A percentile compares a stretch with the other conserved stretches of the same genome.
phyloP scores from a whole-genome alignment of 306 rosid species.

The Prunus campanulata region DNA sequence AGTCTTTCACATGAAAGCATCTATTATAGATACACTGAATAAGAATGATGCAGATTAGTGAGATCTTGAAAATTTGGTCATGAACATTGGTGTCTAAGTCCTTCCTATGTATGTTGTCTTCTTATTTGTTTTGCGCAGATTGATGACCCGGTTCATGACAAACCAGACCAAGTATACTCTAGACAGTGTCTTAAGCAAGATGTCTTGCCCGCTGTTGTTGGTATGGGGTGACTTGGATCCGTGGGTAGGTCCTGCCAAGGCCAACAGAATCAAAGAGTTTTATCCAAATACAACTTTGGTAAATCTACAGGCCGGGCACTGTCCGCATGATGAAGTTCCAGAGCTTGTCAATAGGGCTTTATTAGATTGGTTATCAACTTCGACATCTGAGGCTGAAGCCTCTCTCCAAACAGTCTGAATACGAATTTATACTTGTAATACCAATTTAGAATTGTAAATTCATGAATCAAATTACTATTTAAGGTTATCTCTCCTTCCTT shows the following conservation, averaged over 20 bases:
- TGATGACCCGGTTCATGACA: constrained; percentile 82
- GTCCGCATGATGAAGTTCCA: constrained; percentile 90
- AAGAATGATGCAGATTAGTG: background rate
- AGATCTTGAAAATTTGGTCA: background rate
- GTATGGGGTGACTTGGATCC: constrained; percentile 97
- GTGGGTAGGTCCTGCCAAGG: constrained; percentile 95
- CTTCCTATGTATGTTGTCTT: background rate
- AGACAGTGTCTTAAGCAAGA: constrained; percentile 60
- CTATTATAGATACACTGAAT: background rate
- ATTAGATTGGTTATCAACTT: constrained; percentile 65
- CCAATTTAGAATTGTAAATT: constrained; percentile 6
- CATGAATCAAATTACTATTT: background rate
- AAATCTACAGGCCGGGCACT: constrained; percentile 84
- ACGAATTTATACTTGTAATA: constrained; percentile 12
- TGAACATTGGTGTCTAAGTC: background rate
- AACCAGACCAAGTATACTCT: constrained; percentile 79
- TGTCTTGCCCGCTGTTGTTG: constrained; percentile 77
- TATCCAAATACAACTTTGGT: constrained; percentile 76
- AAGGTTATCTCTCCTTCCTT: background rate
- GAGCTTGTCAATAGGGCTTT: constrained; percentile 76
- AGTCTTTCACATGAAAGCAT: too few relatives aligned
- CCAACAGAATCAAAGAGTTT: constrained; percentile 64
- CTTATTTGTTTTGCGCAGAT: constrained; percentile 42
- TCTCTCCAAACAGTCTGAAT: constrained; percentile 50
- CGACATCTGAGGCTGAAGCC: constrained; percentile 42